phyloP scores from a whole-genome alignment of 768 basidiomycete species.

The button mushroom (Agaricus bisporus) region DNA sequence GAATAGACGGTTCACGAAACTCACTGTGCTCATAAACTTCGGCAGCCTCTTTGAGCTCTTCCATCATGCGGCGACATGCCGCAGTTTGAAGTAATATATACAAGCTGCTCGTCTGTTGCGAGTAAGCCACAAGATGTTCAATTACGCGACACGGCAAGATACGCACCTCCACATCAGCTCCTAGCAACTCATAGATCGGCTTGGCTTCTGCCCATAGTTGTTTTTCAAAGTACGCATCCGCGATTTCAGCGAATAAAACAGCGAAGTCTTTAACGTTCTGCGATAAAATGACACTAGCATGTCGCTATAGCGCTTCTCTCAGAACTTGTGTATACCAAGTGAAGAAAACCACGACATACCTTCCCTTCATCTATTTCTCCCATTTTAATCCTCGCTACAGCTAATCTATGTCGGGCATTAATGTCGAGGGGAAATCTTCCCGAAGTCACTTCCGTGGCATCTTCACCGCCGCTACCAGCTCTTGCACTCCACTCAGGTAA shows the following conservation, averaged over 20 bases:
- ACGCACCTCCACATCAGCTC: slow-evolving; percentile 66
- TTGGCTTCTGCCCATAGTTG: slow-evolving; percentile 75
- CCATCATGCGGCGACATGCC: slow-evolving; percentile 72
- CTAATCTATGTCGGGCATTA: slow-evolving; percentile 78
- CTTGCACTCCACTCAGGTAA: slow-evolving; percentile 25
- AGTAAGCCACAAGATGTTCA: too few relatives aligned
- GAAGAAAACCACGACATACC: slow-evolving; percentile 34
- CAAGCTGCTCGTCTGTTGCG: slow-evolving; percentile 60
- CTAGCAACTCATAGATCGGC: slow-evolving; percentile 74
- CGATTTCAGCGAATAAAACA: slow-evolving; percentile 75
- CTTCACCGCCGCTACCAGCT: slow-evolving; percentile 33
- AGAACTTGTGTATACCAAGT: neutral
- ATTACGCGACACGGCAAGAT: neutral
- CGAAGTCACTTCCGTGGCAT: slow-evolving; percentile 40
- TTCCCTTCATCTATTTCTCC: slow-evolving; percentile 78
- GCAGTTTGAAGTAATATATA: slow-evolving; percentile 74
- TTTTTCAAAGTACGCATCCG: slow-evolving; percentile 75
- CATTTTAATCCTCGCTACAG: slow-evolving; percentile 75
- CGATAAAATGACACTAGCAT: slow-evolving; percentile 64
- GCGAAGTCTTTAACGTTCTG: slow-evolving; percentile 76
- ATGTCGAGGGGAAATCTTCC: slow-evolving; percentile 54
- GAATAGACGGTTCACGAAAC: slow-evolving; percentile 13
- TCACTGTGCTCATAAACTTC: slow-evolving; percentile 81
- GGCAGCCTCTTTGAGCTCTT: slow-evolving; percentile 69
- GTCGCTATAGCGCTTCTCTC: slow-evolving; percentile 42